Conservation (phyloP, 495 filamentous ascomycete genomes). For the Aspergillus affinis region DNA sequence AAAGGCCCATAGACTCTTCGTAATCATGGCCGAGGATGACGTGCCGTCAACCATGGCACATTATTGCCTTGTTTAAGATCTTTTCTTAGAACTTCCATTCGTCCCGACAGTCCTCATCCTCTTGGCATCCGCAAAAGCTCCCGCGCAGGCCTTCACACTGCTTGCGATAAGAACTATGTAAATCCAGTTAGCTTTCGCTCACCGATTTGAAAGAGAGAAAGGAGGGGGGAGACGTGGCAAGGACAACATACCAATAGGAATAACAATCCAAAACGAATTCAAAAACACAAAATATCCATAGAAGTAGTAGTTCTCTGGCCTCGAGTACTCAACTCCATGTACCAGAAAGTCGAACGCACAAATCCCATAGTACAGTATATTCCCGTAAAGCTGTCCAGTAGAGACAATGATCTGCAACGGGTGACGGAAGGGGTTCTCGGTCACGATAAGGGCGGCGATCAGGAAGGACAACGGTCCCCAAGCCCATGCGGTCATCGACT, state of each 20-base stretch:
- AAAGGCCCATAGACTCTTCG: no score
- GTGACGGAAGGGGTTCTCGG: slow-evolving; percentile 57
- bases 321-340: slow-evolving; percentile 54
- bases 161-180: neutral
- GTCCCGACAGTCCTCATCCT: neutral
- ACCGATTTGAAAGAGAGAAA: no score
- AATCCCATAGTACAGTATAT: slow-evolving; percentile 77
- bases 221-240: no score
- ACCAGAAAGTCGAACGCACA: slow-evolving; percentile 59
- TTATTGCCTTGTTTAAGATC: no score
- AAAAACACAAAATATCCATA: slow-evolving; percentile 78
- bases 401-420: slow-evolving; percentile 66
- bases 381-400: slow-evolving; percentile 77
- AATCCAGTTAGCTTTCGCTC: neutral
- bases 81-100: neutral
- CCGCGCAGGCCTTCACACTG: neutral
- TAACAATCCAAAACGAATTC: slow-evolving; percentile 75
- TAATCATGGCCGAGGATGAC: no score
- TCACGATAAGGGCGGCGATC: slow-evolving; percentile 57
- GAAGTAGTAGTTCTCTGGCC: slow-evolving; percentile 73
- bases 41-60: no score
- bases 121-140: neutral
- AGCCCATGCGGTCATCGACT: slow-evolving; percentile 68
- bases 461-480: slow-evolving; percentile 75
- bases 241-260: slow-evolving; percentile 40